Base-by-base conservation (phyloP, 345 rosid species). In the Lenwebbia sp. region DNA sequence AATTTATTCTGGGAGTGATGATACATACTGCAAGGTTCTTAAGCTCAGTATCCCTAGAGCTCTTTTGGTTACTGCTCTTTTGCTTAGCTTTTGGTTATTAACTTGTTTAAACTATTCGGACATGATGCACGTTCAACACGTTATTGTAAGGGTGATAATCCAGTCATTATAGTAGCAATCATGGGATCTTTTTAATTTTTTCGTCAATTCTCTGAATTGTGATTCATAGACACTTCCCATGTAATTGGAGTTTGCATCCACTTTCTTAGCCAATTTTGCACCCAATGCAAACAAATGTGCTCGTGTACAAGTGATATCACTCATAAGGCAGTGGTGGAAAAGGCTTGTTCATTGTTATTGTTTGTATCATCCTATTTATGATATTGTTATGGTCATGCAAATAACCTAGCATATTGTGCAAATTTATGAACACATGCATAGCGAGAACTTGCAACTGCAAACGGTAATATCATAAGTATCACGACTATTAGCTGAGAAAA, bases 1-100 rank as follows among this genome's bases (percentile, higher is more conserved):
- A 76, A 92, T 97, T 47, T 94, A 92, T 87, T 97, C 98, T 54
- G 99, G 98, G 65, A 93, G 99, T 90, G 99, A 97, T 88, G 99
- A 97, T 90, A 91, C 88, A 87, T 92, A 93, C 57, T 97, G 98
- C 88, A 97, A 96, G 96, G 99, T 94, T 84, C 81, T 75, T 83
- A 33, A 55, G 49, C 88, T 74, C 82, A 84, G 44, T 6, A 47
- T 83, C 28, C 50, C n/a, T 15, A 22, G 25, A 33, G 44, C 40
- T 30, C 78, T 70, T 70, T 70, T 70, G 13, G 44, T 70, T 37
- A 70, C 78, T 70, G 40, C 40, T 19, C 3, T 19, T 70, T 19
- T 37, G 40, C 26, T 37, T 37, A 37, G 47, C 13, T 22, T 70
- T 70, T 70, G 47, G 47, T 37, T 70, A 37, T 37, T 9, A 70